Conservation (phyloP, 768 basidiomycete species). For the Russula sp. region DNA sequence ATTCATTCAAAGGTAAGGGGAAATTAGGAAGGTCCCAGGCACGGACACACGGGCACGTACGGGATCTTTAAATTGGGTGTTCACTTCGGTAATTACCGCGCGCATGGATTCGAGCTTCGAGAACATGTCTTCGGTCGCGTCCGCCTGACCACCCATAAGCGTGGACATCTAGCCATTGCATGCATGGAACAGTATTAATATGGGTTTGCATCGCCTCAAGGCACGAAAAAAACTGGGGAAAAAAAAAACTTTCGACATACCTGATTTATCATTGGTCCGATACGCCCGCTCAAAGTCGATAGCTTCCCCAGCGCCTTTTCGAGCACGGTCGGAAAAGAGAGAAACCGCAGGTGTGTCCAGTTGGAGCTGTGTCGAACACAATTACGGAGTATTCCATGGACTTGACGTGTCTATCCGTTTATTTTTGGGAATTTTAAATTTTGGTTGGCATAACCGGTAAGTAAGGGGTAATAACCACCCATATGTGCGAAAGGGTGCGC, state of each 20-base stretch:
- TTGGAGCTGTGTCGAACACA: slow-evolving; percentile 98
- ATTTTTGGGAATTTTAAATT: not conserved
- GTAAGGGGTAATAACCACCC: too few species aligned
- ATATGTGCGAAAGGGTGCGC: not conserved
- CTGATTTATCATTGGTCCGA: slow-evolving; percentile 96
- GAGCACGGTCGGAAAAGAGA: slow-evolving; percentile 97
- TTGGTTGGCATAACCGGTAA: too few species aligned
- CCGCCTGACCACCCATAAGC: slow-evolving; percentile 92
- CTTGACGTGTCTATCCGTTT: slow-evolving; percentile 80
- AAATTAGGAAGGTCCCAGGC: not conserved
- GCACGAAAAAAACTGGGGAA: not conserved
- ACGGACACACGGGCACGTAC: slow-evolving; percentile 45
- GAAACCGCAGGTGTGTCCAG: slow-evolving; percentile 98
- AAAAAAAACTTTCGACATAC: slow-evolving; percentile 34
- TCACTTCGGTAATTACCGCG: slow-evolving; percentile 95
- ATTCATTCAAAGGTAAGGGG: not conserved
- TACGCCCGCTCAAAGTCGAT: slow-evolving; percentile 87
- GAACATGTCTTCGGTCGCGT: slow-evolving; percentile 97
- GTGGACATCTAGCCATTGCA: slow-evolving; percentile 87
- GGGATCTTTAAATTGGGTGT: slow-evolving; percentile 98
- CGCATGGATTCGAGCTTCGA: slow-evolving; percentile 97
- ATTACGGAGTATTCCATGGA: slow-evolving; percentile 99
- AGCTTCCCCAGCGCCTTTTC: slow-evolving; percentile 97
- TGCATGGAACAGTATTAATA: slow-evolving; percentile 35
- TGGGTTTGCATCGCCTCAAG: not conserved